phyloP scores from a whole-genome alignment of 306 rosid genomes.

The Trichosanthes truncata region DNA sequence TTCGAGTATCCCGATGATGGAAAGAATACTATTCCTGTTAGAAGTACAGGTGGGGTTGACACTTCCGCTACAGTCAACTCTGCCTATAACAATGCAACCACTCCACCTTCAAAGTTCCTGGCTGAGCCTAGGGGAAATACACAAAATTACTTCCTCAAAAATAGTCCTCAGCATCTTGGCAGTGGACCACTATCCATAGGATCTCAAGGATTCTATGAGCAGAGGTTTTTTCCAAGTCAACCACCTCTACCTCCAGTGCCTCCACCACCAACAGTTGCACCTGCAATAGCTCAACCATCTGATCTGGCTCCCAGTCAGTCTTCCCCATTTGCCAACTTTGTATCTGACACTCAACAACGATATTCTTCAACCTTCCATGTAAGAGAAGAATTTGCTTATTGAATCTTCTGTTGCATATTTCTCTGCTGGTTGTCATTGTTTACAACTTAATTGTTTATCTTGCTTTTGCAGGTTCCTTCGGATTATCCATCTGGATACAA shows the following conservation, averaged over 20 bases:
- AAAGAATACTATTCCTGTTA: constrained; percentile 38
- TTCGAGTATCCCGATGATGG: constrained; percentile 66
- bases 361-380: constrained; percentile 50
- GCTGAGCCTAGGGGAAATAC: constrained; percentile 46
- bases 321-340: constrained; percentile 45
- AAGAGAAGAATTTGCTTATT: constrained; percentile 8
- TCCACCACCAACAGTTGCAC: constrained; percentile 60
- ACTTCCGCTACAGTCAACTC: constrained; percentile 33
- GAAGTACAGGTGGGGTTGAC: constrained; percentile 53
- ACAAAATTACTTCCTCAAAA: constrained; percentile 49
- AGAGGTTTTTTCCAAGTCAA: constrained; percentile 61
- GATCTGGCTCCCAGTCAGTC: constrained; percentile 57
- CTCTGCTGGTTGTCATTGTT: constrained; percentile 7
- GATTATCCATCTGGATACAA: constrained; percentile 63
- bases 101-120: constrained; percentile 46
- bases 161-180: constrained; percentile 58
- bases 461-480: constrained; percentile 47
- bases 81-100: constrained; percentile 38
- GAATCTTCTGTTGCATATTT: constrained; percentile 10
- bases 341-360: constrained; percentile 48
- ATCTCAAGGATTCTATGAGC: constrained; percentile 76
- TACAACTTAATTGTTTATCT: constrained; percentile 3
- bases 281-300: constrained; percentile 46
- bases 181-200: constrained; percentile 41
- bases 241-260: constrained; percentile 98